Base-by-base conservation (phyloP, 208 protist species). In the Lotmaria passim region DNA sequence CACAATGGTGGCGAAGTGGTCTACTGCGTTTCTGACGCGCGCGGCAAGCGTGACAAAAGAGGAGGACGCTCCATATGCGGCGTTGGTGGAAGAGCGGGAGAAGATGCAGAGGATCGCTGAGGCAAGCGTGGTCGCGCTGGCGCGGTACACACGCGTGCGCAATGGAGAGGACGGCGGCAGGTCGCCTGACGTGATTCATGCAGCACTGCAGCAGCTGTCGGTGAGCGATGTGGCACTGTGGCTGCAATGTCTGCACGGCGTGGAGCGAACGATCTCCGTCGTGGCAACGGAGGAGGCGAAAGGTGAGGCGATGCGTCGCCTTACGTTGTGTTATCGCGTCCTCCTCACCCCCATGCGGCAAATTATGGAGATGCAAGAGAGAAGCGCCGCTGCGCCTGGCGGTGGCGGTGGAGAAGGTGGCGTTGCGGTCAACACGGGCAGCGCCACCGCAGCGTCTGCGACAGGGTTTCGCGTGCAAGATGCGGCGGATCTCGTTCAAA, bases 1-100 rank as follows among this genome's bases (percentile, higher is more conserved):
- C 62, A 55, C 23, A 30, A 84, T 95, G 48, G 60, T 92, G 34
- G 50, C 73, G 14, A 90, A 74, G 56, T 74, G 75, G 69, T 36
- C 69, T 10, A 34, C 44, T 19, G 23, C 46, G 3, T 53, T 31
- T 30, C n/a, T 50, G 0, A 6, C 24, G 0, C 41, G 59, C 4
- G 33, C 34, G 55, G 23, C 62, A 7, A 31, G 38, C 21, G n/a
- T 7, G n/a, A 31, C 8, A 12, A n/a, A 33, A 28, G 7, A 11
- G 7, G 23, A 7, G 5, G 47, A 56, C 46, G 31, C n/a, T 4
- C 3, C 47, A 3, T 2, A 23, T 55, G 48, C 52, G 19, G 52
- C 50, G 8, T 26, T 23, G n/a, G 5, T 38, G 3, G 44, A 41
- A n/a, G 60, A 66, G 28, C 60, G 60, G 33, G 21, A 19, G 30